Base-by-base conservation (phyloP, 75 land plant genomes). In the Chamaecyparis obtusa region DNA sequence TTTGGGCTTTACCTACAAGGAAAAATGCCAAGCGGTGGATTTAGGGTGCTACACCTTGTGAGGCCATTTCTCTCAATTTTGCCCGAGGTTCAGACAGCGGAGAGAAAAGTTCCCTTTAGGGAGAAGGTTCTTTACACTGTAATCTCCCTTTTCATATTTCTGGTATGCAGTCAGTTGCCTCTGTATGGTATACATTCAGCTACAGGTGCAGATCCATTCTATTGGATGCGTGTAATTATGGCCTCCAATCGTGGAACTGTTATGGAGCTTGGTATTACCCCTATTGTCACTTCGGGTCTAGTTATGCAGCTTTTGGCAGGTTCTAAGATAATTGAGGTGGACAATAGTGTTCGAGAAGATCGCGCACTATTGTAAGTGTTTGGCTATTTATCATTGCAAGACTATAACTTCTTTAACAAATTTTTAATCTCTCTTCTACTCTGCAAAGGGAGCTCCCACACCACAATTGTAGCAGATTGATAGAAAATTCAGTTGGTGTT, bases 211-310 rank as follows among this genome's bases (percentile, higher is more conserved):
- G 96, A 95, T 92, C 95, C 96, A 57, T 95, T 95, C 85, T 95
- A 93, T 71, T 95, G 95, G 96, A 95, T 95, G 96, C 96, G 95
- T 88, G 96, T 93, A 30, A 95, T 95, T 81, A 91, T 95, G 55
- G 96, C 96, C 24, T 95, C 96, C 5, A 95, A 88, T 80, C 90
- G 95, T 83, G 96, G 96, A 21, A 95, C 94, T 89, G 93, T 95
- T 16, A 95, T 95, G 96, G 96, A 95, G 86, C 89, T 95, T 60
- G 96, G 96, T 10, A 95, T 95, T 64, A 95, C 96, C 15, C 95
- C 96, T 5, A 93, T 95, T 72, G 96, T 95, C 9, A 95, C 94
- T 51, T 93, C 95, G 57, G 96, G 96, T 33, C 21, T 95, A 81
- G 94, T 95, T 56, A 93, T 95, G 96, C 95, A 95, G 87, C 93